These are phyloP conservation scores for Pelargonium myrrhifolium DNA, from an alignment of 441 rosid genomes.

Conservation along the genomic window DNA sequence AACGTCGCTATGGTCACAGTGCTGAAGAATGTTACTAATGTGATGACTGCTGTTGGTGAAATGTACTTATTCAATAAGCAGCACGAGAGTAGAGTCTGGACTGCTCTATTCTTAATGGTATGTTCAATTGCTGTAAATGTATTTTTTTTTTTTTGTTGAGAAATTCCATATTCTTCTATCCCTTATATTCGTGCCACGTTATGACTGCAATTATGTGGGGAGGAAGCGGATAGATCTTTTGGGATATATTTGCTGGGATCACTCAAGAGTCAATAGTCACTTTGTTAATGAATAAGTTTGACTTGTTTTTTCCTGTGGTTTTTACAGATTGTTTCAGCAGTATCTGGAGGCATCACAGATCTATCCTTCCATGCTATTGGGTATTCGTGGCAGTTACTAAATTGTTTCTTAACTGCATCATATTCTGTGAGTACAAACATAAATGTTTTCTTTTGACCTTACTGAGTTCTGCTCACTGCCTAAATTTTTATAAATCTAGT, in stretches of 20 bases:
- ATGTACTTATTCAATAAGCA: slow-evolving; percentile 90
- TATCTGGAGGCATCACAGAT: slow-evolving; percentile 96
- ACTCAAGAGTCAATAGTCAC: too few relatives aligned
- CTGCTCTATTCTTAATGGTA: slow-evolving; percentile 97
- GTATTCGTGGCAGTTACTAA: slow-evolving; percentile 83
- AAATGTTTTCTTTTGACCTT: not conserved
- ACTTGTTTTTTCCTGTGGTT: slow-evolving; percentile 15
- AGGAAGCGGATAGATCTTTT: not conserved
- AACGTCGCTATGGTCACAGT: slow-evolving; percentile 99
- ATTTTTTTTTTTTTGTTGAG: not conserved
- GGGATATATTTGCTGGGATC: not conserved
- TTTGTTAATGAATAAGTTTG: not conserved
- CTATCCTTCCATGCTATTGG: slow-evolving; percentile 85
- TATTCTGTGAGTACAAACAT: slow-evolving; percentile 66
- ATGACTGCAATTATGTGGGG: not conserved
- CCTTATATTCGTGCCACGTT: not conserved
- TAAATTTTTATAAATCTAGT: not conserved
- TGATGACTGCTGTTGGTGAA: slow-evolving; percentile 89
- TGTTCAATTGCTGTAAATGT: slow-evolving; percentile 14
- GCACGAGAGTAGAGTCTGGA: slow-evolving; percentile 93
- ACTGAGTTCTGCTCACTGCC: not conserved
- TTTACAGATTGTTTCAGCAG: slow-evolving; percentile 83
- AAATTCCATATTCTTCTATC: not conserved
- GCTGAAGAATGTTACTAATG: slow-evolving; percentile 94
- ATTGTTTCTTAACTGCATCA: slow-evolving; percentile 86